Evolutionary conservation across 169 alveolate genomes (phyloP).

Genomic region (Cyclospora cayetanensis): DNA sequence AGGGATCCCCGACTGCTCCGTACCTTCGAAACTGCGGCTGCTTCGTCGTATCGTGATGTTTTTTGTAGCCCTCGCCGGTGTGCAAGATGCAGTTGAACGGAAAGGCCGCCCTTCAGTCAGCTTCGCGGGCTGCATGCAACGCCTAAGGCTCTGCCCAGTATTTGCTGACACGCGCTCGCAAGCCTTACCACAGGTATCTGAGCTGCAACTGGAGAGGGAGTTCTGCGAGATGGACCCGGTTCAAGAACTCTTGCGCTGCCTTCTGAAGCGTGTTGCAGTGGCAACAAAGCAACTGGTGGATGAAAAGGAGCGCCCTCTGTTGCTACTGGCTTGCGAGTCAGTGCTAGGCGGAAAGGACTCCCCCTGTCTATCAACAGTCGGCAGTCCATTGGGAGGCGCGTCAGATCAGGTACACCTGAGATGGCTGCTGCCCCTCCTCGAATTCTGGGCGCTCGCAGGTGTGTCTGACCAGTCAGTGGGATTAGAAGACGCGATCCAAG

Average conservation of each 20-base stretch:
- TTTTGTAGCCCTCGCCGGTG: background rate
- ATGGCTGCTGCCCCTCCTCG: constrained; percentile 41
- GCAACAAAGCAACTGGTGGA: constrained; percentile 22
- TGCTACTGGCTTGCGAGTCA: constrained; percentile 35
- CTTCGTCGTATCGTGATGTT: constrained; percentile 4
- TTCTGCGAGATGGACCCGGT: background rate
- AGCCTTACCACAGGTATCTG: background rate
- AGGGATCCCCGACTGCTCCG: background rate
- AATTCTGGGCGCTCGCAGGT: constrained; percentile 6
- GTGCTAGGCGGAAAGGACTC: background rate
- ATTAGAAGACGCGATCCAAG: background rate
- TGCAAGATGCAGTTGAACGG: background rate
- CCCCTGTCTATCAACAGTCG: background rate
- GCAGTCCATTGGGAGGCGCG: background rate
- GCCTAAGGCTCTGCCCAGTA: background rate
- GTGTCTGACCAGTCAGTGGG: background rate
- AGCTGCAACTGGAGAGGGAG: background rate
- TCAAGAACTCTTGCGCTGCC: background rate
- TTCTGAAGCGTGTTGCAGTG: background rate
- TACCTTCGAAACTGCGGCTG: constrained; percentile 7
- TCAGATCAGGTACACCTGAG: background rate
- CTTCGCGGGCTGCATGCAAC: background rate
- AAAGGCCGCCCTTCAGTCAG: background rate
- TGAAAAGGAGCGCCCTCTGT: constrained; percentile 1
- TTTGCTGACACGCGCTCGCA: background rate